These are phyloP conservation scores for Rhizophora mangle DNA, from an alignment of 345 rosid genomes.

Conservation along the genomic window DNA sequence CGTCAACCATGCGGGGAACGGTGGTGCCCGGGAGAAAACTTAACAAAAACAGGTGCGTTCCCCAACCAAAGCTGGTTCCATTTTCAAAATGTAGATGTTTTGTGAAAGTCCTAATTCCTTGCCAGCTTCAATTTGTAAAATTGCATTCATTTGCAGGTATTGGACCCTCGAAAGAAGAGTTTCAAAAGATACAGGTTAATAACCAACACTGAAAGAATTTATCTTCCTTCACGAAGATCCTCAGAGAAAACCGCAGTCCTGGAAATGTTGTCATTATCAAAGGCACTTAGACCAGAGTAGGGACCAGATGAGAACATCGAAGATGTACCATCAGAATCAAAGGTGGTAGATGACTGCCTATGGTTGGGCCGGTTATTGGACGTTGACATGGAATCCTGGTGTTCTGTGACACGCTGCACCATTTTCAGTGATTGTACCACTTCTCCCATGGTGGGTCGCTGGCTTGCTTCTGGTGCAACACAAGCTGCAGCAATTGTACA, in stretches of 20 bases:
- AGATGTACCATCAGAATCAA: constrained; percentile 91
- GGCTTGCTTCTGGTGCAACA: constrained; percentile 92
- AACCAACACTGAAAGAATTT: constrained; percentile 19
- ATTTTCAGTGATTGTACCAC: constrained; percentile 99
- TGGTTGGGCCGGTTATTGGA: constrained; percentile 56
- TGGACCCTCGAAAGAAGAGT: constrained; percentile 14
- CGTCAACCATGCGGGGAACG: constrained; percentile 16
- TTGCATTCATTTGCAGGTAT: constrained; percentile 3
- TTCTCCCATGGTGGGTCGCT: constrained; percentile 98
- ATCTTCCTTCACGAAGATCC: constrained; percentile 98
- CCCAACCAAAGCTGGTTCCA: constrained; percentile 21
- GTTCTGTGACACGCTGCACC: constrained; percentile 83
- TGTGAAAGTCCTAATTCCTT: constrained; percentile 17
- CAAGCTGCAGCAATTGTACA: constrained; percentile 99
- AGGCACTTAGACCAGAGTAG: constrained; percentile 74
- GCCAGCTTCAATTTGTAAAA: constrained; percentile 7
- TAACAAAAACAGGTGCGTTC: constrained; percentile 17
- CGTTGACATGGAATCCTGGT: constrained; percentile 55
- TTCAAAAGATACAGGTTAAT: constrained; percentile 11
- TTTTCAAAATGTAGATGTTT: constrained; percentile 20
- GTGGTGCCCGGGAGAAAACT: constrained; percentile 26
- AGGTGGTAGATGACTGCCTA: constrained; percentile 83
- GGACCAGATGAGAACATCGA: constrained; percentile 98
- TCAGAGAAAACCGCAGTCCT: constrained; percentile 81
- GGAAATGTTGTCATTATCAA: constrained; percentile 71